Percentiles rank a stretch among this genome's conserved stretches.
These are phyloP conservation scores for Yamadazyma tumulicola DNA, from an alignment of 805 yeast genomes.

Conservation along the genomic window DNA sequence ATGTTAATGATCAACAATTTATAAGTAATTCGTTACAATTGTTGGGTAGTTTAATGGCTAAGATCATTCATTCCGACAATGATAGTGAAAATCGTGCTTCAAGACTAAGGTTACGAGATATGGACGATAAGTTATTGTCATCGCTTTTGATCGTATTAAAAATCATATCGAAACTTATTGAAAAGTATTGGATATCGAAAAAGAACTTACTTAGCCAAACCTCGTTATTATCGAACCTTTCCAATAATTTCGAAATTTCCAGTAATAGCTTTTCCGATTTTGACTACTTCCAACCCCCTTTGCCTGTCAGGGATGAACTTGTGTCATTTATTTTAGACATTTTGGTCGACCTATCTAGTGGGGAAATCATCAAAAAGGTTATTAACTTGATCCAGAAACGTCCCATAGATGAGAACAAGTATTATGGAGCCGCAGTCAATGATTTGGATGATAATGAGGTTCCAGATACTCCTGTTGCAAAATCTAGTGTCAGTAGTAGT, in stretches of 20 bases:
- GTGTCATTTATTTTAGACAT: conserved; percentile 24
- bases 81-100: conserved; percentile 19
- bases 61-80: conserved; percentile 1
- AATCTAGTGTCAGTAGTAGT: conserved; percentile 28
- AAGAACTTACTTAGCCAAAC: too few species aligned
- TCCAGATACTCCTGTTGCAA: conserved; percentile 30
- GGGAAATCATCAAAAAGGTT: conserved; percentile 25
- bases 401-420: conserved; percentile 11
- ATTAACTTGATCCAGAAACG: conserved; percentile 23
- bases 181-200: conserved; percentile 26
- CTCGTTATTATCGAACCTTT: conserved; percentile 7
- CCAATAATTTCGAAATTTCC: conserved; percentile 12
- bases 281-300: conserved; percentile 29
- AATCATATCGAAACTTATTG: conserved; percentile 26
- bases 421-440: conserved; percentile 4
- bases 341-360: conserved; percentile 26
- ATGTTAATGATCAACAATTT: conserved; percentile 10
- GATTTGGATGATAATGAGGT: conserved; percentile 2
- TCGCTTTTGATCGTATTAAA: conserved; percentile 31
- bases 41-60: neutral
- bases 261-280: conserved; percentile 24
- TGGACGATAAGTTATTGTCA: conserved; percentile 28
- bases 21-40: conserved; percentile 20
- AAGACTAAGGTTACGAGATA: conserved; percentile 22
- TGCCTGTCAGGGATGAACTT: conserved; percentile 16